Conservation (phyloP, 108 stramenopile species). For the Licmophora abbreviata region DNA sequence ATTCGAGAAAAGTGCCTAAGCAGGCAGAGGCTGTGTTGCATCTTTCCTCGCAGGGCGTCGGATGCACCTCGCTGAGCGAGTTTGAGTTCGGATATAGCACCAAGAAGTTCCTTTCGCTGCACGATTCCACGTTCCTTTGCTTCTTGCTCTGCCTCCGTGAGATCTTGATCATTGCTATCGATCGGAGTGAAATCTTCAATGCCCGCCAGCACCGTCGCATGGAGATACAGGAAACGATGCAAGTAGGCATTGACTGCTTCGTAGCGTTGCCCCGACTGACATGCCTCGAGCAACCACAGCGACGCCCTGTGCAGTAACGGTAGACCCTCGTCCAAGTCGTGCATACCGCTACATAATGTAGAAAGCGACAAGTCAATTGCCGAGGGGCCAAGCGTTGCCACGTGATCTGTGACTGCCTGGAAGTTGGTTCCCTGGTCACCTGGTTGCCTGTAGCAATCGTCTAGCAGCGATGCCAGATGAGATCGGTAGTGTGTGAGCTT, state of each 20-base stretch:
- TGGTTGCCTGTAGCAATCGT: conserved; percentile 26
- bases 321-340: conserved; percentile 81
- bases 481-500: conserved; percentile 59
- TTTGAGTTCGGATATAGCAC: conserved; percentile 36
- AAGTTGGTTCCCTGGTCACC: conserved; percentile 19
- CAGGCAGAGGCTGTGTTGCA: conserved; percentile 72
- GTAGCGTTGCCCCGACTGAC: conserved; percentile 60
- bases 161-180: neutral
- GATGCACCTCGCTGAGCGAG: conserved; percentile 38
- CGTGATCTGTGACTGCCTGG: conserved; percentile 51
- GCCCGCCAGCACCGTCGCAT: conserved; percentile 51
- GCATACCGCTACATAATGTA: conserved; percentile 72
- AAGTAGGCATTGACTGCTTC: conserved; percentile 85
- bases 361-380: conserved; percentile 90
- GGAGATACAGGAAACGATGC: conserved; percentile 75
- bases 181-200: conserved; percentile 31
- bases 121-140: conserved; percentile 13
- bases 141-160: conserved; percentile 11
- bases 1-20: conserved; percentile 79
- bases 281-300: conserved; percentile 68
- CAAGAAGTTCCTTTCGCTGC: conserved; percentile 32
- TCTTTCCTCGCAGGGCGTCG: conserved; percentile 49
- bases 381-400: conserved; percentile 73
- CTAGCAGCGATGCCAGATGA: conserved; percentile 55
- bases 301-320: conserved; percentile 55